Evolutionary conservation across 257 asterid species (phyloP).

Genomic region (Scutellaria barbata): DNA sequence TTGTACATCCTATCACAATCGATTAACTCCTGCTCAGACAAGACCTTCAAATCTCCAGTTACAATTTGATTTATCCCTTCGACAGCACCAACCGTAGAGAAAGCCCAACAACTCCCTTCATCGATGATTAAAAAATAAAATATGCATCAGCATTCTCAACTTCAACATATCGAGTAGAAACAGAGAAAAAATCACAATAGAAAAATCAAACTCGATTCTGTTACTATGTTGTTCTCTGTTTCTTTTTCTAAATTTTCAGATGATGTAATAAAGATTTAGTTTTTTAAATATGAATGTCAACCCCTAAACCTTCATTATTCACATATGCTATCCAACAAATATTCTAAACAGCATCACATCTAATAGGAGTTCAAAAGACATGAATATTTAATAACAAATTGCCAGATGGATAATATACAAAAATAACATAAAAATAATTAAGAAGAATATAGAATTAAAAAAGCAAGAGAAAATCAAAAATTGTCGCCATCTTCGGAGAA

Average conservation of each 20-base stretch:
- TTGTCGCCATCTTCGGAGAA: constrained; percentile 11
- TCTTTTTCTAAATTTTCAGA: too few species aligned
- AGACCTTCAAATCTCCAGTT: constrained; percentile 57
- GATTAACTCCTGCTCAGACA: constrained; percentile 90
- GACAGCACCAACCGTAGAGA: constrained; percentile 81
- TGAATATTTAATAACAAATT: too few species aligned
- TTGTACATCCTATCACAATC: constrained; percentile 71
- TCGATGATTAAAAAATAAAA: not conserved
- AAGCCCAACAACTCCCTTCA: constrained; percentile 99
- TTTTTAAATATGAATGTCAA: too few species aligned
- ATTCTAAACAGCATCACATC: too few species aligned
- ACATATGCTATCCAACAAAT: too few species aligned
- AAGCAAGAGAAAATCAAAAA: not conserved
- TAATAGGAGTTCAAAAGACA: too few species aligned
- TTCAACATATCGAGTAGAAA: not conserved
- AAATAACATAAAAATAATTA: not conserved
- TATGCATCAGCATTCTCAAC: not conserved
- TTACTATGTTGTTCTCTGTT: too few species aligned
- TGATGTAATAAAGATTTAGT: too few species aligned
- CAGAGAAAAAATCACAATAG: too few species aligned
- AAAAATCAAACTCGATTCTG: too few species aligned
- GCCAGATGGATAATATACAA: too few species aligned
- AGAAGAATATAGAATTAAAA: not conserved
- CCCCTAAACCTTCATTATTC: too few species aligned
- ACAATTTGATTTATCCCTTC: constrained; percentile 86